Evolutionary conservation across 768 basidiomycete species (phyloP), one percentile per base, ranked within the genome.

Genomic region (Mycena epipterygia): DNA sequence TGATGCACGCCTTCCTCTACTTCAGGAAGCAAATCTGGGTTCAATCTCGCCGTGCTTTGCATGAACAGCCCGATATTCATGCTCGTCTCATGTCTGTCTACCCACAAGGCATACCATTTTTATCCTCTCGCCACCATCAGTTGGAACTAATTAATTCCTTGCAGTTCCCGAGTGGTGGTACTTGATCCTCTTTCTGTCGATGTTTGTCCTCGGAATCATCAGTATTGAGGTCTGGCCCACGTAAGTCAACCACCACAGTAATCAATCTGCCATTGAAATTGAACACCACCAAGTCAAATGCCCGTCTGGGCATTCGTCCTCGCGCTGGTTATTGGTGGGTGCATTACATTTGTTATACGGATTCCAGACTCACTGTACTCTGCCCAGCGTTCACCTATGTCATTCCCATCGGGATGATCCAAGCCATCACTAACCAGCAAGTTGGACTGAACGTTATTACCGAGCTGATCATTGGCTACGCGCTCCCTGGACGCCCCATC

Each of bases 131-230:
- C 13, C 5, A 23, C 27, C 23, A 12, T 39, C 25, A 52, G 4
- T 14, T n/a, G 4, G 12, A 7, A 12, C 65, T 59, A 8, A 58
- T 16, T 12, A n/a, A n/a, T 32, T 16, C 12, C n/a, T 21, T 25
- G 7, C 42, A 70, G 91, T 95, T 19, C 95, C 94, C 0, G 88
- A 95, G 66, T 95, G 93, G 94, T 96, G 95, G 95, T 96, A 95
- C 78, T 75, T 83, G 8, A 75, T 85, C 33, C 84, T 96, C 58
- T 93, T 95, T 80, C 25, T 59, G 32, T 53, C 64, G 69, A 87
- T 87, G 83, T 89, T 89, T 71, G 79, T 79, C 1, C 79, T 88
- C 53, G 87, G 88, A 7, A 80, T 89, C 49, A 72, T 90, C 57
- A 81, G 81, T n/a, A 87, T 89, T 65, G 86, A 87, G 75, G 72